Conservation (phyloP, 2,329 filamentous ascomycete species). For the Cercospora nicotianae region DNA sequence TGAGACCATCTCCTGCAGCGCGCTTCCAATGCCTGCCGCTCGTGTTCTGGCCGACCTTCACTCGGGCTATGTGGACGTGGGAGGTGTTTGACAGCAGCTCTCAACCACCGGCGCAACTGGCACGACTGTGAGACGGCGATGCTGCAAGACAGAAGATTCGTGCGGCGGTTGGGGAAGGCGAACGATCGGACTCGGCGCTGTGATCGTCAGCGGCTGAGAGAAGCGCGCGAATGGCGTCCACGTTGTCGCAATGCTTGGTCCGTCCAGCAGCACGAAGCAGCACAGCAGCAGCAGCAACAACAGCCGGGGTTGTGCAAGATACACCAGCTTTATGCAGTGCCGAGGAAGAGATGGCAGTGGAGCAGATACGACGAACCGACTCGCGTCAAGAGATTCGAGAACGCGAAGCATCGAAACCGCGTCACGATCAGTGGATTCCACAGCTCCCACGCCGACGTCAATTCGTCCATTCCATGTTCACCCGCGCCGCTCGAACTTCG, state of each 20-base stretch:
- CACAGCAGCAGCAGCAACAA: background rate
- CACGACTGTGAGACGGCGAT: background rate
- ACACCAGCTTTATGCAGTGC: background rate
- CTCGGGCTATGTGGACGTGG: background rate
- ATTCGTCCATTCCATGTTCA: background rate
- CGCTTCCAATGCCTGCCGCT: background rate
- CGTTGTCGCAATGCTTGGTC: background rate
- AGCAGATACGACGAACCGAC: background rate
- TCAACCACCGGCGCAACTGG: background rate
- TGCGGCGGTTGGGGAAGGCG: background rate
- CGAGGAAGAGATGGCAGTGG: background rate
- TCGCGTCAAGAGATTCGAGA: background rate
- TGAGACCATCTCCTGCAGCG: background rate
- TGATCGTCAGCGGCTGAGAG: background rate
- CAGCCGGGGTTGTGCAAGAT: background rate
- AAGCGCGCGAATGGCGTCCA: background rate
- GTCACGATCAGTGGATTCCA: background rate
- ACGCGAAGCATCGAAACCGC: background rate
- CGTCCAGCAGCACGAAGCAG: background rate
- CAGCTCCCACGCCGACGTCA: background rate
- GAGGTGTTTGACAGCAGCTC: background rate
- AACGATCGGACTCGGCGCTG: background rate
- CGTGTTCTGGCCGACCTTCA: background rate
- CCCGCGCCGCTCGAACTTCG: constrained; percentile 4
- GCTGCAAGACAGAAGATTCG: background rate